Base-by-base conservation (phyloP, 352 stramenopile species). In the Pilasporangium apinafurcum region DNA sequence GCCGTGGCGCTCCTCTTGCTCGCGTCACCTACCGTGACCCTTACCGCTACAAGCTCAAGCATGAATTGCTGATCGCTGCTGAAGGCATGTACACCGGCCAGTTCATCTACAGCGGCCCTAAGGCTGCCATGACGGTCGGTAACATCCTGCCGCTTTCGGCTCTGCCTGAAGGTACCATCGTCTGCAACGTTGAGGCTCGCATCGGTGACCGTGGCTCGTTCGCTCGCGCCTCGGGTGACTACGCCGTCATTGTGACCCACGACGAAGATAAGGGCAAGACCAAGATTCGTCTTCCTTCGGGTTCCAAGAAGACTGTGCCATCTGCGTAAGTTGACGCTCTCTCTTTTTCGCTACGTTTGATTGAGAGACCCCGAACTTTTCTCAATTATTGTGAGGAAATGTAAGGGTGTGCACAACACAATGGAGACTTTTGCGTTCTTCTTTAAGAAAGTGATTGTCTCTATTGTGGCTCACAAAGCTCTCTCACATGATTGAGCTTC, bases 21-120 rank as follows among this genome's bases (percentile, higher is more conserved):
- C 86, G 87, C 56, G 93, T 99, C 10, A 96, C 76, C 48, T 96
- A 95, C 83, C 83, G 85, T 70, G 83, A 95, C 68, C 81, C 83
- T 47, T 95, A 95, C 77, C 91, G 58, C 75, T 89, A 81, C 69
- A 82, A 87, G 62, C 74, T 87, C 59, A 86, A 95, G 50, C 83
- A 94, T 59, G 94, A 98, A 78, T 83, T 99, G n/a, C 83, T 99
- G 53, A 78, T 98, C 45, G 96, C 95, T 38, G 94, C 94, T 20
- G 96, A 99, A 67, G 96, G 95, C 67, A 98, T 99, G 92, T 99
- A 99, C 92, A 98, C 91, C 39, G 96, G 96, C 44, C 84, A 97
- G 80, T 98, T 98, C 79, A 91, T 99, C 48, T 99, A 98, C 91
- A 96, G 79, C 61, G 96, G 96, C 46, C 96, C 97, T 60, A 99